phyloP scores from a whole-genome alignment of 495 filamentous ascomycete species.

The Collariella sp. region DNA sequence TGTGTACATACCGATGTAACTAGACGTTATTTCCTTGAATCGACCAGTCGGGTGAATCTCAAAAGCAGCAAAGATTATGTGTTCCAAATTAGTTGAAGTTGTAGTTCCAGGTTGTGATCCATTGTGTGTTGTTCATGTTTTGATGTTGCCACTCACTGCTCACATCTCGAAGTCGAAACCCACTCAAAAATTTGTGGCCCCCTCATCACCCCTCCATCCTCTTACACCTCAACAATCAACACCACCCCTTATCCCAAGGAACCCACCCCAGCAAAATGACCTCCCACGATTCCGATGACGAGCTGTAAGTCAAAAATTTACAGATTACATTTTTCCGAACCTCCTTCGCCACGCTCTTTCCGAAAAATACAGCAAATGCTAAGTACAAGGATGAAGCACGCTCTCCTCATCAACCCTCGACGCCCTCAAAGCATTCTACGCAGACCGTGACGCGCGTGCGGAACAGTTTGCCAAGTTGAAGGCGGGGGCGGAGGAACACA shows the following conservation, averaged over 20 bases:
- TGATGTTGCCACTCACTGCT: no score
- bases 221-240: background rate
- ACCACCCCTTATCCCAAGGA: background rate
- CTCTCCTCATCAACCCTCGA: slow-evolving; percentile 53
- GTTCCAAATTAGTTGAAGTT: no score
- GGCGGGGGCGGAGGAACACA: slow-evolving; percentile 41
- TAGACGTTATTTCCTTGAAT: slow-evolving; percentile 23
- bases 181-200: slow-evolving; percentile 1
- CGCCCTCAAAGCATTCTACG: slow-evolving; percentile 60
- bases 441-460: slow-evolving; percentile 53
- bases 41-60: background rate
- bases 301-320: slow-evolving; percentile 25
- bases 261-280: slow-evolving; percentile 18
- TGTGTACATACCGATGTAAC: slow-evolving; percentile 38
- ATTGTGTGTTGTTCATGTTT: no score
- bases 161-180: background rate
- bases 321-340: no score
- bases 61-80: no score
- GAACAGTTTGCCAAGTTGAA: slow-evolving; percentile 55
- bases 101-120: no score
- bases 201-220: background rate
- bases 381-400: slow-evolving; percentile 27
- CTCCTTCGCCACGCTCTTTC: no score
- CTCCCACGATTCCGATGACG: slow-evolving; percentile 29
- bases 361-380: background rate